Conservation (phyloP, 192 early-diverging fungal species). For the Backusella sp. region DNA sequence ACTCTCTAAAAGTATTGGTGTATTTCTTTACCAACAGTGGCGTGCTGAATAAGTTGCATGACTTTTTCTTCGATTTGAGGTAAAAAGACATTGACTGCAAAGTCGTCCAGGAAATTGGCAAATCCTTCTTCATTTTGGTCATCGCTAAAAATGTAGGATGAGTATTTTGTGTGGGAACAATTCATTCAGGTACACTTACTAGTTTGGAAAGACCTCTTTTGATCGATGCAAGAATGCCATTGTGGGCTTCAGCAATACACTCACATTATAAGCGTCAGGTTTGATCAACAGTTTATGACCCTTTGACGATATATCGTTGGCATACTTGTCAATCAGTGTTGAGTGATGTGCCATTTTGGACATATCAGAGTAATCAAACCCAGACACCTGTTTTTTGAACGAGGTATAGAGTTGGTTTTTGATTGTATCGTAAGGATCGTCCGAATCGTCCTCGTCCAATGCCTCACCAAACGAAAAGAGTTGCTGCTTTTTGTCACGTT, state of each 20-base stretch:
- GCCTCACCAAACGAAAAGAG: constrained; percentile 40
- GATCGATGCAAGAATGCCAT: constrained; percentile 57
- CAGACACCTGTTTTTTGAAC: constrained; percentile 28
- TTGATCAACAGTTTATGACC: constrained; percentile 66
- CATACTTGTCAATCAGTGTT: constrained; percentile 55
- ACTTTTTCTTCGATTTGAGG: constrained; percentile 85
- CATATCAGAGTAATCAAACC: neutral
- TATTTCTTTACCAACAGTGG: constrained; percentile 55
- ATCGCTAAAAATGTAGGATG: constrained; percentile 13
- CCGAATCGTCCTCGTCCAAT: constrained; percentile 11
- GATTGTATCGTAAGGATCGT: constrained; percentile 32
- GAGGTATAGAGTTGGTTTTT: constrained; percentile 13
- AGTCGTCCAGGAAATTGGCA: constrained; percentile 69
- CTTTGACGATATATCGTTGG: constrained; percentile 49
- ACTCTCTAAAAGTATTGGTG: neutral
- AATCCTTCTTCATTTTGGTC: constrained; percentile 48
- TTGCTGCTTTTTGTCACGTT: constrained; percentile 24
- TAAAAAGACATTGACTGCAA: constrained; percentile 78
- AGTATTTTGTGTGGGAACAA: too few relatives aligned
- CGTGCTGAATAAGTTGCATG: constrained; percentile 64
- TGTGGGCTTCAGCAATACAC: constrained; percentile 69
- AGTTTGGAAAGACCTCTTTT: constrained; percentile 48
- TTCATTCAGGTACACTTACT: constrained; percentile 35
- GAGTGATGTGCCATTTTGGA: neutral
- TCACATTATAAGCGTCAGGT: constrained; percentile 68